phyloP scores from a whole-genome alignment of 495 filamentous ascomycete genomes.

The Recurvomyces mirabilis region DNA sequence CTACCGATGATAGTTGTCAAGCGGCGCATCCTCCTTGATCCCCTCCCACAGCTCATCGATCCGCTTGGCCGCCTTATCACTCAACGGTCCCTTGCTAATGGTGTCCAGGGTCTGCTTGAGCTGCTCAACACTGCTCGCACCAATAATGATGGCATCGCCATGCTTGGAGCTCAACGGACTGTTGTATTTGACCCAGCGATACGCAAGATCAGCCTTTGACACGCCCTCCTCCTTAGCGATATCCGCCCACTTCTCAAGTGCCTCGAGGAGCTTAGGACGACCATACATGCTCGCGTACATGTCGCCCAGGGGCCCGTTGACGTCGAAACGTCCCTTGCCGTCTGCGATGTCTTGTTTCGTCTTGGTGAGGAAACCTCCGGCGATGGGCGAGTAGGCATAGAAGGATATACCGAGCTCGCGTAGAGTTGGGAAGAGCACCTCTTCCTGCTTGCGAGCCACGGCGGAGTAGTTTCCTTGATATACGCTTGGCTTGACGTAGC shows the following conservation, averaged over 20 bases:
- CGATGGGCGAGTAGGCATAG: constrained; percentile 32
- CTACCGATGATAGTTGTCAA: constrained; percentile 10
- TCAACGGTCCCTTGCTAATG: constrained; percentile 40
- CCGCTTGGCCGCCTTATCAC: constrained; percentile 28
- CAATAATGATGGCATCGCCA: constrained; percentile 19
- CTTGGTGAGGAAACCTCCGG: constrained; percentile 31
- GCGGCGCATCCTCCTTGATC: constrained; percentile 16
- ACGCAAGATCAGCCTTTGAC: constrained; percentile 36
- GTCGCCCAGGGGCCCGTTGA: constrained; percentile 11
- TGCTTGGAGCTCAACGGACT: constrained; percentile 9
- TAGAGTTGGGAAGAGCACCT: constrained; percentile 28
- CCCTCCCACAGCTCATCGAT: constrained; percentile 44
- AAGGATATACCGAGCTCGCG: constrained; percentile 27
- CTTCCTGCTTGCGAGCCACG: constrained; percentile 29
- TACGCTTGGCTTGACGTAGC: constrained; percentile 38
- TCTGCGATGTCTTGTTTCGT: constrained; percentile 26
- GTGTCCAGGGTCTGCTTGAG: constrained; percentile 39
- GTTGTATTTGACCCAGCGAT: constrained; percentile 20
- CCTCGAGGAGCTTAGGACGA: constrained; percentile 44
- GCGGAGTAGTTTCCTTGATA: constrained; percentile 34
- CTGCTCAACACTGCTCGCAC: constrained; percentile 33
- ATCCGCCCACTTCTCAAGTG: constrained; percentile 25
- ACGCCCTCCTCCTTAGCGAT: constrained; percentile 40
- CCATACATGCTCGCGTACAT: constrained; percentile 37
- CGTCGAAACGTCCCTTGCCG: constrained; percentile 12